Conservation (phyloP, 2,329 filamentous ascomycete genomes). For the Fusarium agapanthi region DNA sequence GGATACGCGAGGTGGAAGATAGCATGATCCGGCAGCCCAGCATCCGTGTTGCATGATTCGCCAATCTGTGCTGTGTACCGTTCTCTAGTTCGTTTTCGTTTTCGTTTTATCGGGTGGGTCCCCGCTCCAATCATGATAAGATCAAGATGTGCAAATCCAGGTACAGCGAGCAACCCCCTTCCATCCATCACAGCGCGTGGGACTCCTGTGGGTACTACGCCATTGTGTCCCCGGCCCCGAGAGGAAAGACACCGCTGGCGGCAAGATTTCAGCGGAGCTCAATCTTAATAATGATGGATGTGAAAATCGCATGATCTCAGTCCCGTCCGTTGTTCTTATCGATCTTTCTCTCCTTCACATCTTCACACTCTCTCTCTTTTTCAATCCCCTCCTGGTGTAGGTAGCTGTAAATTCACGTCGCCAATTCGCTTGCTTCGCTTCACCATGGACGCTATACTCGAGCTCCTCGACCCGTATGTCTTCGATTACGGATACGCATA, state of each 20-base stretch:
- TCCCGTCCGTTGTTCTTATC: conserved; percentile 4
- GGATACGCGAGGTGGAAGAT: conserved; percentile 32
- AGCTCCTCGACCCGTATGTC: conserved; percentile 52
- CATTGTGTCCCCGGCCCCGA: neutral
- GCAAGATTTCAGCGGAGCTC: conserved; percentile 20
- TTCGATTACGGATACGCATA: conserved; percentile 53
- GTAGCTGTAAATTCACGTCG: neutral
- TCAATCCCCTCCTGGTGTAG: neutral
- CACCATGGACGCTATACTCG: conserved; percentile 52
- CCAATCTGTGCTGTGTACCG: neutral
- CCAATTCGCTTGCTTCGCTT: conserved; percentile 1
- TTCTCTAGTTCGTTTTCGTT: conserved; percentile 37
- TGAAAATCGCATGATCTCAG: conserved; percentile 20
- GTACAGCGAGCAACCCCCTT: conserved; percentile 11
- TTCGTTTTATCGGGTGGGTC: conserved; percentile 6
- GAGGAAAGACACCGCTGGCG: conserved; percentile 5
- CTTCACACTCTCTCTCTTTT: neutral
- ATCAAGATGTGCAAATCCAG: conserved; percentile 37
- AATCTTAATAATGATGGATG: conserved; percentile 19
- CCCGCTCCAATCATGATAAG: conserved; percentile 38
- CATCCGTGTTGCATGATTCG: conserved; percentile 25
- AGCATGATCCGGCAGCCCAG: conserved; percentile 35
- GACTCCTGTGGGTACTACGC: conserved; percentile 24
- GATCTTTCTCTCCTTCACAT: neutral
- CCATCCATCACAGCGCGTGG: conserved; percentile 3